A percentile compares a stretch with the other conserved stretches of the same genome.
Evolutionary conservation across 1,284 basidiomycete species (phyloP).

Genomic region (Gomphus bonarii): DNA sequence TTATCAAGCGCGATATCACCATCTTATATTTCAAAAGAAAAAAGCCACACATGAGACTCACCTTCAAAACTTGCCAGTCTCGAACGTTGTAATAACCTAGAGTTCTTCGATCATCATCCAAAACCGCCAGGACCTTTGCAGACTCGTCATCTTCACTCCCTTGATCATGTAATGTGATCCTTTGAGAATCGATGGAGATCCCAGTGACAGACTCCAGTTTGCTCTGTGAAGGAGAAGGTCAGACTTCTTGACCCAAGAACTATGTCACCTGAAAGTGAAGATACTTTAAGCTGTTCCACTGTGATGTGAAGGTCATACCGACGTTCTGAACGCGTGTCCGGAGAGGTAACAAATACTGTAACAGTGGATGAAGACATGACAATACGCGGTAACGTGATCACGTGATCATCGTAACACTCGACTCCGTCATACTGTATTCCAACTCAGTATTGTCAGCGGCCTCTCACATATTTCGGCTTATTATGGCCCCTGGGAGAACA

Average conservation of each 20-base stretch:
- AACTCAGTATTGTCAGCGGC: not conserved
- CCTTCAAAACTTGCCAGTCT: constrained; percentile 68
- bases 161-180: constrained; percentile 47
- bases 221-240: constrained; percentile 31
- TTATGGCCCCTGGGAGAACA: constrained; percentile 9
- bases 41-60: constrained; percentile 19
- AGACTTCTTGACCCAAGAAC: constrained; percentile 4
- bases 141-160: constrained; percentile 37
- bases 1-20: constrained; percentile 21
- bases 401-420: too few species aligned
- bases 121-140: constrained; percentile 35
- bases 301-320: constrained; percentile 67
- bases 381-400: not conserved
- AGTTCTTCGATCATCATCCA: constrained; percentile 57
- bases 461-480: not conserved
- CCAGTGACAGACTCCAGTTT: constrained; percentile 91
- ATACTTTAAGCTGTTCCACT: constrained; percentile 71
- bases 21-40: not conserved
- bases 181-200: constrained; percentile 65
- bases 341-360: constrained; percentile 72
- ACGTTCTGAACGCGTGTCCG: constrained; percentile 81
- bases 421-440: not conserved
- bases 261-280: not conserved
- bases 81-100: constrained; percentile 66
- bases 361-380: constrained; percentile 27